phyloP scores from a whole-genome alignment of 2,329 filamentous ascomycete species.

The Colletotrichum siamense region DNA sequence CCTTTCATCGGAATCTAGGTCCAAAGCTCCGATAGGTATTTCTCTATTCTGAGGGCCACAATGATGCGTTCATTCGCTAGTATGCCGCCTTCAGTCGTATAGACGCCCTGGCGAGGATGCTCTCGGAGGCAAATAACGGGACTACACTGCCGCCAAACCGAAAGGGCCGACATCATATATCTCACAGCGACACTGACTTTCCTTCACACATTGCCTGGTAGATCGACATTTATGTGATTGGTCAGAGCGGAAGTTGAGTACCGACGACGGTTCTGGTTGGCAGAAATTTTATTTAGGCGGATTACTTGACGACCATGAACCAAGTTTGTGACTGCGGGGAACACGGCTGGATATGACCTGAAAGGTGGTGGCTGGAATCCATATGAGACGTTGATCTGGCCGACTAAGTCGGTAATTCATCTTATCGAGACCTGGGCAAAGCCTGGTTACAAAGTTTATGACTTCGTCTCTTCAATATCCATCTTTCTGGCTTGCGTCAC shows the following conservation, averaged over 20 bases:
- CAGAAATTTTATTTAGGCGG: background rate
- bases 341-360: background rate
- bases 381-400: background rate
- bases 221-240: background rate
- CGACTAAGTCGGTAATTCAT: background rate
- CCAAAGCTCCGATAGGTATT: background rate
- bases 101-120: background rate
- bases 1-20: background rate
- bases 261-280: background rate
- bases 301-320: background rate
- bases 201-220: background rate
- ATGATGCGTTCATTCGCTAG: background rate
- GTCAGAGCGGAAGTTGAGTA: background rate
- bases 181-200: background rate
- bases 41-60: background rate
- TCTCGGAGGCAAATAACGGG: background rate
- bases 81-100: background rate
- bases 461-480: slow-evolving; percentile 8
- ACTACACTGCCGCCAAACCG: background rate
- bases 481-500: slow-evolving; percentile 29
- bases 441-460: background rate
- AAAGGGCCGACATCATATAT: background rate
- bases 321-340: background rate
- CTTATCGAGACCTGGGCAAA: background rate
- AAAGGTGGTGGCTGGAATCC: background rate